These are phyloP conservation scores for Malania oleifera DNA, from an alignment of 164 flowering plant species.

Conservation along the genomic window DNA sequence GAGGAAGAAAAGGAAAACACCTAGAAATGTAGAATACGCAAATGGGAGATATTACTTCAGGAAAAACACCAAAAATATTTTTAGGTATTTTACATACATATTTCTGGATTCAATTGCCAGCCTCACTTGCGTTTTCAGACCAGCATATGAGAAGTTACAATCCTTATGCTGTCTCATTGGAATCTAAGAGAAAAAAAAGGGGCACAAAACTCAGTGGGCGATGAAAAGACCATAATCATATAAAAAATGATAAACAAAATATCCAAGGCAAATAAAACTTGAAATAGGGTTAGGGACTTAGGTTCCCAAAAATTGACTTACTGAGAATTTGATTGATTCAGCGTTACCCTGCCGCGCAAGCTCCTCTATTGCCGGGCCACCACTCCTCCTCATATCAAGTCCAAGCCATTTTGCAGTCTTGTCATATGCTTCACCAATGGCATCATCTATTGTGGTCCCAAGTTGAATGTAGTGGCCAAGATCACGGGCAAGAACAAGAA, in stretches of 20 bases:
- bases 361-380: conserved; percentile 92
- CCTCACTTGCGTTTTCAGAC: conserved; percentile 95
- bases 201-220: conserved; percentile 5
- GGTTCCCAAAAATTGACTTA: conserved; percentile 13
- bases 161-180: conserved; percentile 97
- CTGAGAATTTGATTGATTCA: conserved; percentile 64
- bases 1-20: no score
- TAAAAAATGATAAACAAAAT: not conserved
- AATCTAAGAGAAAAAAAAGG: conserved; percentile 30
- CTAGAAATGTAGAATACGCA: no score
- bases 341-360: conserved; percentile 89
- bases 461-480: conserved; percentile 91
- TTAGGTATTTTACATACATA: conserved; percentile 44
- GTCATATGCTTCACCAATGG: conserved; percentile 98
- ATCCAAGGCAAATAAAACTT: not conserved
- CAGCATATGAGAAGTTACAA: conserved; percentile 98
- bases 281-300: not conserved
- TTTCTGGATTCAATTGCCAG: conserved; percentile 77
- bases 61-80: no score
- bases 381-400: conserved; percentile 86
- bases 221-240: not conserved
- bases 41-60: no score
- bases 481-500: conserved; percentile 83
- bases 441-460: conserved; percentile 98
- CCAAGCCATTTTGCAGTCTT: conserved; percentile 99